phyloP scores from a whole-genome alignment of 2,329 filamentous ascomycete genomes.

The Colletotrichum sp. region DNA sequence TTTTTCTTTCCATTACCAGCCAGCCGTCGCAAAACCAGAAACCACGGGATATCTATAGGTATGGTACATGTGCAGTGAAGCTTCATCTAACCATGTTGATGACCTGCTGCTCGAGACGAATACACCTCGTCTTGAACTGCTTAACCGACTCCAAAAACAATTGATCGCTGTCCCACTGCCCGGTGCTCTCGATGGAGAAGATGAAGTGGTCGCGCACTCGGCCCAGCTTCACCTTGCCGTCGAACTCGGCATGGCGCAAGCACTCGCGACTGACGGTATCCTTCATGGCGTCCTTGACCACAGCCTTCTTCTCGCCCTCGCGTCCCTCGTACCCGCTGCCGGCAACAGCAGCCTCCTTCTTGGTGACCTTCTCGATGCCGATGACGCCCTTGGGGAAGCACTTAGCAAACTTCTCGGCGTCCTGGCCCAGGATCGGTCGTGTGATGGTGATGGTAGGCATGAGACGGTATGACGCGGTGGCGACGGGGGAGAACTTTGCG shows the following conservation, averaged over 20 bases:
- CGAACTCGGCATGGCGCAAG: conserved; percentile 89
- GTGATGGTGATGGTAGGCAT: conserved; percentile 87
- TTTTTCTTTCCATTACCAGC: conserved; percentile 18
- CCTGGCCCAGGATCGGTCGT: conserved; percentile 81
- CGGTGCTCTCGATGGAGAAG: conserved; percentile 92
- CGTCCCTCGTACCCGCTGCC: conserved; percentile 74
- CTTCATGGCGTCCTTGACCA: conserved; percentile 86
- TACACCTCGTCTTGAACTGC: conserved; percentile 84
- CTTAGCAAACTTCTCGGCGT: conserved; percentile 86
- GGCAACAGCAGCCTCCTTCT: conserved; percentile 63
- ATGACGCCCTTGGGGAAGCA: conserved; percentile 95
- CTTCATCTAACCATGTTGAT: conserved; percentile 63
- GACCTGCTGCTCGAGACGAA: conserved; percentile 74
- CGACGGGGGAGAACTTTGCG: conserved; percentile 95
- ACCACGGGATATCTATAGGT: conserved; percentile 21
- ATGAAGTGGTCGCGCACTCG: conserved; percentile 95
- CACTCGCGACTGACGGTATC: conserved; percentile 96
- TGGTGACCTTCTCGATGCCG: conserved; percentile 73
- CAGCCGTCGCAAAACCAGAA: conserved; percentile 13
- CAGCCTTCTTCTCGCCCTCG: conserved; percentile 83
- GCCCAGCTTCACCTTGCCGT: conserved; percentile 93
- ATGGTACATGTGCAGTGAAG: conserved; percentile 19
- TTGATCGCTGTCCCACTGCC: conserved; percentile 93
- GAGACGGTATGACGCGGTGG: conserved; percentile 90
- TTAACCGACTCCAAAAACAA: conserved; percentile 90